Evolutionary conservation across 257 asterid genomes (phyloP).

Genomic region (Nyctanthes arbortristis): DNA sequence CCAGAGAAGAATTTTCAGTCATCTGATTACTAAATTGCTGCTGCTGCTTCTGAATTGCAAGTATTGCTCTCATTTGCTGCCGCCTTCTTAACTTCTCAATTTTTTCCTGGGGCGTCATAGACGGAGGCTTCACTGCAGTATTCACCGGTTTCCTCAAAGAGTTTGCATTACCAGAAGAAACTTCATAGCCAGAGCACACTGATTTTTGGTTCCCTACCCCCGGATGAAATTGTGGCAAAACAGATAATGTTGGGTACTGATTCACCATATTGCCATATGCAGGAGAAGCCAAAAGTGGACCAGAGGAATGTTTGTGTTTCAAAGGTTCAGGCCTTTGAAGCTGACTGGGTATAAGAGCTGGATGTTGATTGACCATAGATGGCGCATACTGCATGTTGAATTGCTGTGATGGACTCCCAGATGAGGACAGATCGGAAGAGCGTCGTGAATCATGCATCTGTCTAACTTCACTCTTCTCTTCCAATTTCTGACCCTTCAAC

Average conservation of each 20-base stretch:
- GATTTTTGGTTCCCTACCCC: conserved; percentile 30
- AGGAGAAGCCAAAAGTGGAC: conserved; percentile 50
- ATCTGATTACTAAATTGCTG: conserved; percentile 64
- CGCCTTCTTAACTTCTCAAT: conserved; percentile 81
- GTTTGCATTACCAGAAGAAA: conserved; percentile 42
- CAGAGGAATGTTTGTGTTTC: conserved; percentile 41
- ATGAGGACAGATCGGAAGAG: conserved; percentile 44
- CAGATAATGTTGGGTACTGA: conserved; percentile 41
- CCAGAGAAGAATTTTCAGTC: conserved; percentile 44
- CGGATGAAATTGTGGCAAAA: conserved; percentile 29
- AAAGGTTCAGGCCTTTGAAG: conserved; percentile 42
- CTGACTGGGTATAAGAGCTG: conserved; percentile 40
- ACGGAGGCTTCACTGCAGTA: conserved; percentile 39
- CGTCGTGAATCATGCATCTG: conserved; percentile 40
- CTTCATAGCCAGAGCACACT: conserved; percentile 39
- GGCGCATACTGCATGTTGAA: conserved; percentile 45
- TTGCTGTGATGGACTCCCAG: conserved; percentile 42
- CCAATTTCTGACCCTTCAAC: conserved; percentile 45
- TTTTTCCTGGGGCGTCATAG: conserved; percentile 90
- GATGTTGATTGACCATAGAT: conserved; percentile 39
- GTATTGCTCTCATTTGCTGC: conserved; percentile 89
- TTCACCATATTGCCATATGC: conserved; percentile 46
- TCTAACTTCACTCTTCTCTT: conserved; percentile 39
- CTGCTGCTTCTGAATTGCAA: conserved; percentile 87
- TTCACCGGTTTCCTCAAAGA: conserved; percentile 31